A percentile compares a stretch with the other conserved stretches of the same genome.
Evolutionary conservation across 1,139 yeast genomes (phyloP).

Genomic region (Geotrichum klebahnii): DNA sequence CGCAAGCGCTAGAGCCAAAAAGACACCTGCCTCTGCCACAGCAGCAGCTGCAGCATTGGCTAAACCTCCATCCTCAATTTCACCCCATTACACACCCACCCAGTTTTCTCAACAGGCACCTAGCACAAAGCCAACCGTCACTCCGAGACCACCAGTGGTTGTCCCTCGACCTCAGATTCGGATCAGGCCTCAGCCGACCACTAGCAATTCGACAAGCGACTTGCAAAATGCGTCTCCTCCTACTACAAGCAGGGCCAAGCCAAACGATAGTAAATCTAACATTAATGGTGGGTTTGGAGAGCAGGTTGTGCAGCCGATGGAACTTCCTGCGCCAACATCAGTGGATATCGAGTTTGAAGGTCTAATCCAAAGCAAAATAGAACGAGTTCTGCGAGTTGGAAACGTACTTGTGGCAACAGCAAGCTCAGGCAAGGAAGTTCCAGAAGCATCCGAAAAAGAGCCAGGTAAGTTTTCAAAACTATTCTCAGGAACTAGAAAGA

Average conservation of each 20-base stretch:
- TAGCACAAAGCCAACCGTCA: slow-evolving; percentile 25
- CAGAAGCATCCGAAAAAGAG: too few species aligned
- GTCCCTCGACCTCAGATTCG: too few species aligned
- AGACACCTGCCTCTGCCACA: too few species aligned
- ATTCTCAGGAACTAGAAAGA: slow-evolving; percentile 33
- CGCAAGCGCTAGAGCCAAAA: slow-evolving; percentile 34
- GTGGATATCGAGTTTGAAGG: slow-evolving; percentile 67
- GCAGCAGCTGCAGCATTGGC: slow-evolving; percentile 39
- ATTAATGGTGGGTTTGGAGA: slow-evolving; percentile 38
- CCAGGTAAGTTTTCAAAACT: too few species aligned
- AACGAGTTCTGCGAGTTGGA: slow-evolving; percentile 67
- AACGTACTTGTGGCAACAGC: slow-evolving; percentile 34
- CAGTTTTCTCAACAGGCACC: slow-evolving; percentile 2
- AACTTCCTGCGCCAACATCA: slow-evolving; percentile 54
- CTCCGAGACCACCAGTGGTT: too few species aligned
- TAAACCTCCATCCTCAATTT: slow-evolving; percentile 20
- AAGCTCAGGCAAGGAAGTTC: too few species aligned
- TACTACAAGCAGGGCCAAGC: slow-evolving; percentile 26
- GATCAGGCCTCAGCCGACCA: background rate
- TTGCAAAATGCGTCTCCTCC: background rate
- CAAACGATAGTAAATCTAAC: slow-evolving; percentile 19
- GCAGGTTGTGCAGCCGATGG: slow-evolving; percentile 35
- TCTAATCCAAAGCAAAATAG: slow-evolving; percentile 58
- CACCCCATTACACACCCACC: slow-evolving; percentile 15
- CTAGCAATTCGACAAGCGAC: background rate